Percentiles rank a stretch among this genome's conserved stretches.
phyloP scores from a whole-genome alignment of 805 yeast genomes.

The Monosporozyma servazzii region DNA sequence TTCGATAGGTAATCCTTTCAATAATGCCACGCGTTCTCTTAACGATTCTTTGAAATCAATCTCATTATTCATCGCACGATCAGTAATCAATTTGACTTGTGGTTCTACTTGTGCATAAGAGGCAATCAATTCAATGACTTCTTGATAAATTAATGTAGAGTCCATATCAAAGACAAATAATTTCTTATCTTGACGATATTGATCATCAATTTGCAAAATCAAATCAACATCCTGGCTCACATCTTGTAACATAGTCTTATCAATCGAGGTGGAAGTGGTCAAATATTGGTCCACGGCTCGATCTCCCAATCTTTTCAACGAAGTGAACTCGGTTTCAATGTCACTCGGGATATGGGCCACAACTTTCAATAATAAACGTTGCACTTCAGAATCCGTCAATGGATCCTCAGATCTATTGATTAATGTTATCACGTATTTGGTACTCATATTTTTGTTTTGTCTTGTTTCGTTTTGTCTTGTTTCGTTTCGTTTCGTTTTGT shows the following conservation, averaged over 20 bases:
- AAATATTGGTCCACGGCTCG: constrained; percentile 1
- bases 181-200: constrained; percentile 29
- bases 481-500: no score
- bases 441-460: not conserved
- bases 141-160: constrained; percentile 90
- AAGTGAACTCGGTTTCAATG: not conserved
- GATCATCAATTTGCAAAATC: constrained; percentile 16
- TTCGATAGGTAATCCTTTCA: constrained; percentile 70
- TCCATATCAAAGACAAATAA: constrained; percentile 95
- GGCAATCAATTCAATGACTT: constrained; percentile 92
- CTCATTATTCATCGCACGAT: constrained; percentile 94
- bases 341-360: not conserved
- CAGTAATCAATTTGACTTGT: constrained; percentile 81
- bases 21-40: constrained; percentile 60
- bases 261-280: not conserved
- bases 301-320: not conserved
- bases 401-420: constrained; percentile 9
- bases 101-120: constrained; percentile 86
- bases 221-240: constrained; percentile 14
- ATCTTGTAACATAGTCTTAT: not conserved
- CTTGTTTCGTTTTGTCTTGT: not conserved
- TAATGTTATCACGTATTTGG: constrained; percentile 5
- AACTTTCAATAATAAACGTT: not conserved
- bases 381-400: constrained; percentile 1
- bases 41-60: constrained; percentile 82